Evolutionary conservation across 768 basidiomycete genomes (phyloP), one percentile per base, ranked within the genome.

Genomic region (Tricholoma hemisulphureum): DNA sequence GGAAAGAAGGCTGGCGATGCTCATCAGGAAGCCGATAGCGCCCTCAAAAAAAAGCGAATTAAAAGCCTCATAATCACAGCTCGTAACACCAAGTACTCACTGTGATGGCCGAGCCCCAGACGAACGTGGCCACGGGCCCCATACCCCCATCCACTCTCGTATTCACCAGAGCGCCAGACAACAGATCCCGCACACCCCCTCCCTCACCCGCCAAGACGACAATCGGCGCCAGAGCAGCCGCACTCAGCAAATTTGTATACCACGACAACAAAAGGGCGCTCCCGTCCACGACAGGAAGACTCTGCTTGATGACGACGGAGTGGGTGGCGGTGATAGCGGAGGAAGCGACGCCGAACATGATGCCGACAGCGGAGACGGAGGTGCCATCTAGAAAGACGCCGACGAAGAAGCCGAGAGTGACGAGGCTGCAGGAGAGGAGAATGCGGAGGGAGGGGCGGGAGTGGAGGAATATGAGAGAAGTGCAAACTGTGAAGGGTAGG

Each of bases 251-350:
- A 72, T 98, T 98, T 37, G 88, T 89, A 76, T 97, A 97, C 89
- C 93, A 98, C 0, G 88, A 90, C 37, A 98, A 81, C 39, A 89
- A 78, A 53, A 96, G 79, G 6, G 95, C 89, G 60, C 89, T 92
- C 59, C 90, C 91, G 29, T 87, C 83, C 29, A 98, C 93, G 50
- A 91, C 79, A 34, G 78, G 79, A 18, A 98, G 77, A 43, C 86
- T 87, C 62, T 87, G 84, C 73, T 98, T 98, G 77, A 98, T 97
- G 58, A 97, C 88, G 21, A 97, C 93, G 1, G 94, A 94, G 70
- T 98, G 96, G 11, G 88, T 72, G 1, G 95, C 90, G 10, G 93
- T 94, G 60, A 95, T 89, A n/a, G 86, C 76, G 5, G 93, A 95
- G 63, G 87, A 90, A 28, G 88, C 75, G 13, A 95, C 85, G 59